Conservation (phyloP, 2,329 filamentous ascomycete genomes). For the Amesomyces nigricolor region DNA sequence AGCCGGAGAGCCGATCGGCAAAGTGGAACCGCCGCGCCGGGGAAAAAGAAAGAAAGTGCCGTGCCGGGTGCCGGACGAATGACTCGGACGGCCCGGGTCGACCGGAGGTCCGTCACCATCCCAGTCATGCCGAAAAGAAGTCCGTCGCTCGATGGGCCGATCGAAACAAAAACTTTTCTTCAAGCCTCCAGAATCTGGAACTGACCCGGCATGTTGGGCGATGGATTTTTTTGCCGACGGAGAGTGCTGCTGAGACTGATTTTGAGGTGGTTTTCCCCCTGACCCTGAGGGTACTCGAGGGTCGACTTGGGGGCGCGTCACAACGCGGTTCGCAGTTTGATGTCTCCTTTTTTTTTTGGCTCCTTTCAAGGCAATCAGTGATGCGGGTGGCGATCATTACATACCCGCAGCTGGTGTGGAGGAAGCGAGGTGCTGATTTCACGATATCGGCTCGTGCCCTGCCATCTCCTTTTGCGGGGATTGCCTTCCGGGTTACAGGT, state of each 20-base stretch:
- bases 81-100: neutral
- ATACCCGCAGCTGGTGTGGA: conserved; percentile 1
- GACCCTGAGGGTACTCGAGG: no score
- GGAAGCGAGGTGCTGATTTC: neutral
- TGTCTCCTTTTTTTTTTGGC: neutral
- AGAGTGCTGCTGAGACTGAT: no score
- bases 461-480: conserved; percentile 3
- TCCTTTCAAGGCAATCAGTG: neutral
- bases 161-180: no score
- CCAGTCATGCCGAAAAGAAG: neutral
- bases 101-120: neutral
- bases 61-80: neutral
- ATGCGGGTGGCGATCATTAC: conserved; percentile 10
- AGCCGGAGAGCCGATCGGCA: no score
- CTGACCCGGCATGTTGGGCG: no score
- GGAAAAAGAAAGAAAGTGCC: neutral
- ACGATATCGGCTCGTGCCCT: neutral
- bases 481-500: no score
- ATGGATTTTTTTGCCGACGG: no score
- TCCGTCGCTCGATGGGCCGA: neutral
- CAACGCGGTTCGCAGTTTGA: neutral
- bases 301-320: no score
- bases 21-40: neutral
- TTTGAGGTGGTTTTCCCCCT: no score
- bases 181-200: no score